Conservation (phyloP, 2,329 filamentous ascomycete species). For the Fusarium sororula region DNA sequence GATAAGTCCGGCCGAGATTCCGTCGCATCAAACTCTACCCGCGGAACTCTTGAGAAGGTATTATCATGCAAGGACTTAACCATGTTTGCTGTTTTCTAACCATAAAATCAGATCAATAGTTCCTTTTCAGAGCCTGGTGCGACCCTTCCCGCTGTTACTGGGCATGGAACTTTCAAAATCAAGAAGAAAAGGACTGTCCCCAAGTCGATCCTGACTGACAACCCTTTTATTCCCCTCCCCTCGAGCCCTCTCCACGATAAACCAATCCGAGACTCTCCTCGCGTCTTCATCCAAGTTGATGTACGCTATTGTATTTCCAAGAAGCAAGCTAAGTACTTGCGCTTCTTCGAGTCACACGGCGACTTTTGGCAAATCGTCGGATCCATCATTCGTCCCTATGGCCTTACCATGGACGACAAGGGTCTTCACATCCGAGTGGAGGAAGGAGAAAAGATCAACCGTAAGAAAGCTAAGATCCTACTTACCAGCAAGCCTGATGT, state of each 20-base stretch:
- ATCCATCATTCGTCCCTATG: slow-evolving; percentile 68
- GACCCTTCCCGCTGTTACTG: not conserved
- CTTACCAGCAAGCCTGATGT: slow-evolving; percentile 65
- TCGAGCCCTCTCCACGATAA: slow-evolving; percentile 42
- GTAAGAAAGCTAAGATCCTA: slow-evolving; percentile 65
- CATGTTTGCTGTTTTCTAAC: not conserved
- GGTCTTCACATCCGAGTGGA: slow-evolving; percentile 73
- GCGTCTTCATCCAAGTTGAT: slow-evolving; percentile 72
- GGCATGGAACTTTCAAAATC: not conserved
- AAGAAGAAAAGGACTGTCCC: not conserved
- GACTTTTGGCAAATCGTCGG: slow-evolving; percentile 75
- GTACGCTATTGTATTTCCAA: slow-evolving; percentile 61
- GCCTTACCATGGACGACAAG: slow-evolving; percentile 71
- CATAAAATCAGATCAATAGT: not conserved
- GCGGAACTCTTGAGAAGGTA: not conserved
- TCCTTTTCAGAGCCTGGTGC: not conserved
- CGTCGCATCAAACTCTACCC: not conserved
- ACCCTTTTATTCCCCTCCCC: not conserved
- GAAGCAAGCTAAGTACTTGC: slow-evolving; percentile 65
- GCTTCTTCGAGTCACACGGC: slow-evolving; percentile 77
- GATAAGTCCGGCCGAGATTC: not conserved
- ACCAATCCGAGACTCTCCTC: not conserved
- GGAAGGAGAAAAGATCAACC: slow-evolving; percentile 70
- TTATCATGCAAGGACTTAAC: too few species aligned
- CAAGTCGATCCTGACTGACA: not conserved